These are phyloP conservation scores for Monosporascus sp. DNA, from an alignment of 2,329 filamentous ascomycete species.

Conservation along the genomic window DNA sequence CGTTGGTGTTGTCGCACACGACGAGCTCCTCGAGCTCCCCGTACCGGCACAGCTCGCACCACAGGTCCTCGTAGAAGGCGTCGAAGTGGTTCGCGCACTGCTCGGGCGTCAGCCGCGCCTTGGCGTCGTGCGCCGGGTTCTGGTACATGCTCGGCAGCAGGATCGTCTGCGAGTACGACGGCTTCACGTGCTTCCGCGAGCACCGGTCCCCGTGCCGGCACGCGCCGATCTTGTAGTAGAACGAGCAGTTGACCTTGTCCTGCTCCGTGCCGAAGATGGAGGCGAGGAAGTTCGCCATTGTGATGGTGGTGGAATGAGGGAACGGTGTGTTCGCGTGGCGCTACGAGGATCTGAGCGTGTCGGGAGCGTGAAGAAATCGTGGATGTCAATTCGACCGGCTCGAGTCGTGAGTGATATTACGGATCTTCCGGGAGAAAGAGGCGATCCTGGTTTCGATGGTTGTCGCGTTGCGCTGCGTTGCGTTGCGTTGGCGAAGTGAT, in stretches of 20 bases:
- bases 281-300: constrained; percentile 95
- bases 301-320: too few relatives aligned
- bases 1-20: constrained; percentile 99
- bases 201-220: constrained; percentile 98
- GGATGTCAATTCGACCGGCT: too few relatives aligned
- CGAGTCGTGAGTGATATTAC: too few relatives aligned
- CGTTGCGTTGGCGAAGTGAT: too few relatives aligned
- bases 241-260: constrained; percentile 99
- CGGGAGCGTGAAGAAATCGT: too few relatives aligned
- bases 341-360: too few relatives aligned
- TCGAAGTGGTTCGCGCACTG: constrained; percentile 99
- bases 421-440: too few relatives aligned
- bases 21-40: constrained; percentile 96
- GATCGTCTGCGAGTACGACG: constrained; percentile 95
- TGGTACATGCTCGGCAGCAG: constrained; percentile 98
- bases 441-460: too few relatives aligned
- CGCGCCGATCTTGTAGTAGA: constrained; percentile 99
- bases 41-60: constrained; percentile 99
- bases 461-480: too few relatives aligned
- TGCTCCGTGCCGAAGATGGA: constrained; percentile 99
- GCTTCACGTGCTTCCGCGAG: constrained; percentile 98
- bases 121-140: constrained; percentile 94
- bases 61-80: constrained; percentile 99
- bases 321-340: too few relatives aligned
- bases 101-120: constrained; percentile 91